Percentiles rank a stretch among this genome's conserved stretches.
Conservation (phyloP, 2,329 filamentous ascomycete genomes). For the Monilinia vaccinii-corymbosi region DNA sequence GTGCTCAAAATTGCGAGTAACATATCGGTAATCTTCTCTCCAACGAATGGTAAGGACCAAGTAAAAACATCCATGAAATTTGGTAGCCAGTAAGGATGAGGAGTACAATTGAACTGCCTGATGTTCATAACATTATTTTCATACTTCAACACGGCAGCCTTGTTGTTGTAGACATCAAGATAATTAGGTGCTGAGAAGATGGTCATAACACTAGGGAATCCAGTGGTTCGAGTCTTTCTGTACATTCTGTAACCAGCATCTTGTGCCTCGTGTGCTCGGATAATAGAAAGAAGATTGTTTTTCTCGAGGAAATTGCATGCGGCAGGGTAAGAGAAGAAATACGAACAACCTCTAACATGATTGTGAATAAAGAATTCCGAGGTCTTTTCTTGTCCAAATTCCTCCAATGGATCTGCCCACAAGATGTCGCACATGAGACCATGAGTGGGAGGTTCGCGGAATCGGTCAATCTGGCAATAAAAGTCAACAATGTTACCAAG, state of each 20-base stretch:
- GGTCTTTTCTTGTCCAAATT: conserved; percentile 98
- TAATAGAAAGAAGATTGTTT: conserved; percentile 95
- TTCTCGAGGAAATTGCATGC: conserved; percentile 97
- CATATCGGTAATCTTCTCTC: conserved; percentile 99
- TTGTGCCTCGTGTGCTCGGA: conserved; percentile 95
- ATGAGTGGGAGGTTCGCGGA: conserved; percentile 93
- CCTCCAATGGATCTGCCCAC: conserved; percentile 95
- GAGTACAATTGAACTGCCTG: conserved; percentile 98
- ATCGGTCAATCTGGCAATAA: conserved; percentile 72
- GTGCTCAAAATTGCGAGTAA: conserved; percentile 96
- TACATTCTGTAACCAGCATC: conserved; percentile 99
- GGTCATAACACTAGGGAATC: conserved; percentile 98
- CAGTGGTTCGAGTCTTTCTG: conserved; percentile 93
- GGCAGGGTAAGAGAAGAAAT: conserved; percentile 98
- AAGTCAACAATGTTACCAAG: neutral
- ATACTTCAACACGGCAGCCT: conserved; percentile 96
- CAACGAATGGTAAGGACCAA: conserved; percentile 98
- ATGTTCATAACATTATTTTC: conserved; percentile 99
- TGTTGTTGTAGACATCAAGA: conserved; percentile 99
- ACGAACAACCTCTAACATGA: conserved; percentile 95
- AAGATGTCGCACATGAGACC: conserved; percentile 99
- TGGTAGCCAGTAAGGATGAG: conserved; percentile 97
- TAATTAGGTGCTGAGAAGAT: conserved; percentile 99
- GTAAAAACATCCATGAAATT: conserved; percentile 99
- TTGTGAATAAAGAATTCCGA: conserved; percentile 98